Evolutionary conservation across 106 monocot genomes (phyloP).

Genomic region (Hemerocallis citrina): DNA sequence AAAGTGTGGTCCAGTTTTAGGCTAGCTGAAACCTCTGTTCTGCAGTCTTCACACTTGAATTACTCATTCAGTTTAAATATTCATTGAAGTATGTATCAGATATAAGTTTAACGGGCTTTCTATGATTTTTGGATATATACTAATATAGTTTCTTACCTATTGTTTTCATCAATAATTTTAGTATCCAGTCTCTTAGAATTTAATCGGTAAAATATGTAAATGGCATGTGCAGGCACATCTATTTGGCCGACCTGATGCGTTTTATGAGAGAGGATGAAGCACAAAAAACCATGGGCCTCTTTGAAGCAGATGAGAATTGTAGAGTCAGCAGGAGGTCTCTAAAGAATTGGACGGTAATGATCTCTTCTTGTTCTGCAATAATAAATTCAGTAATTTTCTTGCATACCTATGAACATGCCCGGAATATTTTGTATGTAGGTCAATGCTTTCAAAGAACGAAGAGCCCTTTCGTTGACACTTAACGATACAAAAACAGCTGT

Average conservation of each 20-base stretch:
- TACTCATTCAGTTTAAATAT: too few relatives aligned
- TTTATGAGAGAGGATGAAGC: slow-evolving; percentile 87
- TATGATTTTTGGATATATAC: too few relatives aligned
- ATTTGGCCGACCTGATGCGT: slow-evolving; percentile 63
- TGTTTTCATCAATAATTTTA: too few relatives aligned
- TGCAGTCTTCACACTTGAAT: too few relatives aligned
- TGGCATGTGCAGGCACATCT: slow-evolving; percentile 42
- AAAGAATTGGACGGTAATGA: slow-evolving; percentile 86
- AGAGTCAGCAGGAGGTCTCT: slow-evolving; percentile 52
- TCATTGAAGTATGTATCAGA: too few relatives aligned
- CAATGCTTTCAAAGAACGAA: slow-evolving; percentile 77
- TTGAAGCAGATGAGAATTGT: slow-evolving; percentile 45
- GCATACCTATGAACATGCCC: background rate
- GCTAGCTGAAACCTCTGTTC: too few relatives aligned
- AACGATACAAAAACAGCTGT: slow-evolving; percentile 94
- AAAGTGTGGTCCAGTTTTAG: too few relatives aligned
- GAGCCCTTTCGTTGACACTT: slow-evolving; percentile 73
- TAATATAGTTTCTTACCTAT: too few relatives aligned
- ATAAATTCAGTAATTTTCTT: slow-evolving; percentile 4
- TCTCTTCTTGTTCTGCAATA: background rate
- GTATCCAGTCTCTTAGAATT: too few relatives aligned
- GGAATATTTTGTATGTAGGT: slow-evolving; percentile 31
- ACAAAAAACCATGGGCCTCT: slow-evolving; percentile 46
- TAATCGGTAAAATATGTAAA: background rate
- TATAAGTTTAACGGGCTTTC: too few relatives aligned